Evolutionary conservation across 1,284 basidiomycete species (phyloP), one percentile per base, ranked within the genome.

Genomic region (Trichosporon inkin): DNA sequence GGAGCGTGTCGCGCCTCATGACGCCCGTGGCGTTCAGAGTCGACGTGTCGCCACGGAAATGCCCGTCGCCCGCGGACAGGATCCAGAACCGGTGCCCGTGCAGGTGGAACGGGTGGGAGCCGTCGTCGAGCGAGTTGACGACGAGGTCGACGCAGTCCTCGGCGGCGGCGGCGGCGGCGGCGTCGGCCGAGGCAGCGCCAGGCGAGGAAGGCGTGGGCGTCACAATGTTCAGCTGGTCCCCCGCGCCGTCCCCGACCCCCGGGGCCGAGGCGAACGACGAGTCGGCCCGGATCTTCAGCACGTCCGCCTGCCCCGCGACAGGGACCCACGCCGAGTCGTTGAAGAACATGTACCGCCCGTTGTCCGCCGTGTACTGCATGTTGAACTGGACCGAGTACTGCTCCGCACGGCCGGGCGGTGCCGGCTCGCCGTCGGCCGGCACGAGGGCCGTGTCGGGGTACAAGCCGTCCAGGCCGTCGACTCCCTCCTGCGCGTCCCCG

Each of bases 11-110:
- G 17, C 72, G 62, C 24, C 69, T 58, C 63, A 70, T 58, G 19
- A 66, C 63, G 53, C 67, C 67, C 4, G 66, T 67, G 14, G 53
- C 53, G 40, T 67, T 67, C 20, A 70, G 53, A 4, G 41, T 36
- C 6, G 39, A 17, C 14, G 62, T 58, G 40, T 58, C 54, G 32
- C 38, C 60, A 55, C 57, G 58, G 17, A 49, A 65, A 20, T 62
- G 62, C 37, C 52, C 40, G 7, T 34, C 28, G 4, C 63, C 67
- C 11, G 40, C 35, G 6, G 52, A 58, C 34, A 71, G 53, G 58
- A 71, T 28, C 63, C 62, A 67, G 55, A 71, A 68, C 11, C 54
- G 56, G 62, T 68, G 66, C 17, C 69, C 71, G 62, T 72, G 71
- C 34, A 72, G 56, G 49, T 72, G 71, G 58, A 71, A 70, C 10